These are phyloP conservation scores for Adansonia digitata DNA, from an alignment of 345 rosid genomes.

Conservation along the genomic window DNA sequence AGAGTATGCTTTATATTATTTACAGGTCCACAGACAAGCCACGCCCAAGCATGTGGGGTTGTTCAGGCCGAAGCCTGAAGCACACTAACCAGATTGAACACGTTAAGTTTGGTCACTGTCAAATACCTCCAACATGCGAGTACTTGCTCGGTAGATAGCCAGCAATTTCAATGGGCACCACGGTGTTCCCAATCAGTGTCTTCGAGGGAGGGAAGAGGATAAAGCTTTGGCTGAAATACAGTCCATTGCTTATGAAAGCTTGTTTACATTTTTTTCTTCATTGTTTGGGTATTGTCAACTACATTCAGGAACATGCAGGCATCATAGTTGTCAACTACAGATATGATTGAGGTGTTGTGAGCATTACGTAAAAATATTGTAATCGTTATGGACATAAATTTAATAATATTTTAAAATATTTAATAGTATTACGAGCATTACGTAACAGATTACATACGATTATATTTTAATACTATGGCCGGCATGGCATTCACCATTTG, in stretches of 20 bases:
- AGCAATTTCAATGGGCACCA: slow-evolving; percentile 34
- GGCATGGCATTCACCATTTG: neutral
- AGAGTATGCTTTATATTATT: neutral
- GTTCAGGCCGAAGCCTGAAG: neutral
- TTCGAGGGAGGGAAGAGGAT: too few species aligned
- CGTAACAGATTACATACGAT: too few species aligned
- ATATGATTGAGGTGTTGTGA: too few species aligned
- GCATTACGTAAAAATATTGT: too few species aligned
- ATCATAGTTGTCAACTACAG: too few species aligned
- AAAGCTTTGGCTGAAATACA: too few species aligned
- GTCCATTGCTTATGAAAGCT: neutral
- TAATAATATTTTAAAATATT: too few species aligned
- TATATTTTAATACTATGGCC: too few species aligned
- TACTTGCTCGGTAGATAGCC: slow-evolving; percentile 39
- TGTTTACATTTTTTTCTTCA: neutral
- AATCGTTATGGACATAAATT: too few species aligned
- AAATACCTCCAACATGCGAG: neutral
- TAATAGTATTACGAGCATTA: too few species aligned
- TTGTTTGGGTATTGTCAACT: neutral
- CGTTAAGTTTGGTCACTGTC: slow-evolving; percentile 14
- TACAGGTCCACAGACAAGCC: slow-evolving; percentile 25
- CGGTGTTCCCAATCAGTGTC: slow-evolving; percentile 12
- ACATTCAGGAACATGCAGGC: neutral
- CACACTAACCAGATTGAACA: neutral
- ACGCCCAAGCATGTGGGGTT: slow-evolving; percentile 34